Evolutionary conservation across 2,329 filamentous ascomycete genomes (phyloP).

Genomic region (Fusarium xyrophilum): DNA sequence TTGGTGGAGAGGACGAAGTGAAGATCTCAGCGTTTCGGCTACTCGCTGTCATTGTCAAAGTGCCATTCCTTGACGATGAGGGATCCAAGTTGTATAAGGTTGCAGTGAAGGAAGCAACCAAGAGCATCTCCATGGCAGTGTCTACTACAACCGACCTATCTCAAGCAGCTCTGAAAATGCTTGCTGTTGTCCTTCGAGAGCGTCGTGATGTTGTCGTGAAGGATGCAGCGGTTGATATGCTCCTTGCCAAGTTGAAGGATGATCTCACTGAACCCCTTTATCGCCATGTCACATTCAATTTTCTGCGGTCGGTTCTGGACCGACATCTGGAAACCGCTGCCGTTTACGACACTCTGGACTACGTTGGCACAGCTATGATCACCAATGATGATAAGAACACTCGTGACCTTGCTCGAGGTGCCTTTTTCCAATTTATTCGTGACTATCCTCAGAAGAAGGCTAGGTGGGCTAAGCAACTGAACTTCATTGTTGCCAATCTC

Average conservation of each 20-base stretch:
- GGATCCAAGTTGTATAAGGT: constrained; percentile 71
- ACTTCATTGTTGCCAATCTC: constrained; percentile 88
- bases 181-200: constrained; percentile 85
- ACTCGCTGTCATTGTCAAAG: constrained; percentile 83
- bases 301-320: constrained; percentile 85
- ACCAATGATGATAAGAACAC: constrained; percentile 92
- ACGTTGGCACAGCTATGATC: constrained; percentile 90
- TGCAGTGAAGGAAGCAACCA: constrained; percentile 84
- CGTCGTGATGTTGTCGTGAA: constrained; percentile 77
- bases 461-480: constrained; percentile 86
- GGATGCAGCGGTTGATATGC: constrained; percentile 80
- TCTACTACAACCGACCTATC: constrained; percentile 83
- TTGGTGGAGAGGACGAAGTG: constrained; percentile 88
- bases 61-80: constrained; percentile 77
- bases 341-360: constrained; percentile 91
- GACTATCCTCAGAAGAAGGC: constrained; percentile 94
- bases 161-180: constrained; percentile 86
- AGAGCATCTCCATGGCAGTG: constrained; percentile 76
- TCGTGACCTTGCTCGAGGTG: constrained; percentile 83
- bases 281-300: constrained; percentile 93
- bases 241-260: constrained; percentile 81
- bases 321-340: constrained; percentile 84
- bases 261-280: constrained; percentile 93
- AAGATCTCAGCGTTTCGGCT: constrained; percentile 87
- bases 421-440: constrained; percentile 92